Evolutionary conservation across 1,284 basidiomycete genomes (phyloP).

Genomic region (Porphyrellus sp.): DNA sequence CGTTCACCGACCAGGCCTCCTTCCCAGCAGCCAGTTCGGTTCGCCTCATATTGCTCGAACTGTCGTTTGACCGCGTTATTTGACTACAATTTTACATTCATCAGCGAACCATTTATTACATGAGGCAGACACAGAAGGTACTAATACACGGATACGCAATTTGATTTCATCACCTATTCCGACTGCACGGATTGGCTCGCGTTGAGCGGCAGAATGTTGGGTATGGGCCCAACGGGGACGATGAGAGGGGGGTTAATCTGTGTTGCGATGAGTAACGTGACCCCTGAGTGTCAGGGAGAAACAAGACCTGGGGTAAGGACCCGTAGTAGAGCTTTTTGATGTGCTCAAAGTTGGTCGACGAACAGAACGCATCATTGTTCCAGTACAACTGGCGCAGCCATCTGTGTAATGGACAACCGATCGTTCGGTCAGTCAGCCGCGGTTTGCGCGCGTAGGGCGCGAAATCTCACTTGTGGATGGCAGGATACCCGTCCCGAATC

Average conservation of each 20-base stretch:
- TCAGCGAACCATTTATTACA: too few species aligned
- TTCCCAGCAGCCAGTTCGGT: too few species aligned
- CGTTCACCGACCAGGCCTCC: too few species aligned
- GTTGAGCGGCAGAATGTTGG: constrained; percentile 64
- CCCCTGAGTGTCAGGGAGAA: background rate
- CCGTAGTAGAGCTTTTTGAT: constrained; percentile 87
- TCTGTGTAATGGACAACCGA: background rate
- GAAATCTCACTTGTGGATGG: constrained; percentile 60
- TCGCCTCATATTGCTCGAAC: too few species aligned
- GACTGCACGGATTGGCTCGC: too few species aligned
- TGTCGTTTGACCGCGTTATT: too few species aligned
- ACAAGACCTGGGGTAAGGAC: constrained; percentile 54
- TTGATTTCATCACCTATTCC: too few species aligned
- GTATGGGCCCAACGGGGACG: constrained; percentile 72
- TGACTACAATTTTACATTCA: too few species aligned
- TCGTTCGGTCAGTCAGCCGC: constrained; percentile 1
- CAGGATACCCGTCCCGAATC: constrained; percentile 78
- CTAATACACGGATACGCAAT: too few species aligned
- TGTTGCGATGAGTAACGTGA: constrained; percentile 20
- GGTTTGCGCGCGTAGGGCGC: background rate
- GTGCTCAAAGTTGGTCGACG: constrained; percentile 84
- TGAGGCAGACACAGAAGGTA: too few species aligned
- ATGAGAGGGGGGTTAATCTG: constrained; percentile 73
- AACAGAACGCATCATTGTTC: constrained; percentile 86
- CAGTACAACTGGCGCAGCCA: constrained; percentile 83